Conservation (phyloP, 2,329 filamentous ascomycete species). For the Tricladium varicosporioides region DNA sequence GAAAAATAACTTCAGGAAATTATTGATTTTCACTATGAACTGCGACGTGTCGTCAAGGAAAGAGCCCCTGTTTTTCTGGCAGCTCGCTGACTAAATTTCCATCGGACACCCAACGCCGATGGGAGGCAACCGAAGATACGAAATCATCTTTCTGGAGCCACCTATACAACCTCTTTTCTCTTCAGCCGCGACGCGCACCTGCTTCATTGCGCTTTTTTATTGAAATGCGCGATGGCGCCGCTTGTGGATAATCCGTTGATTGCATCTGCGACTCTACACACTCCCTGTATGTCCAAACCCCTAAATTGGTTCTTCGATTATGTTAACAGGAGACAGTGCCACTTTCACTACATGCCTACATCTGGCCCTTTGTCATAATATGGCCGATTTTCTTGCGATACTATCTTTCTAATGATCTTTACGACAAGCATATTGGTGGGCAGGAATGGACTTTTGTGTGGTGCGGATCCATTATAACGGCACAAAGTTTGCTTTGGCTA, state of each 20-base stretch:
- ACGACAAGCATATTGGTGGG: conserved; percentile 88
- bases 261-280: conserved; percentile 80
- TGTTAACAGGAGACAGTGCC: conserved; percentile 47
- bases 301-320: neutral
- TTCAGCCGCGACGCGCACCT: conserved; percentile 20
- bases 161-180: conserved; percentile 2
- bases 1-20: neutral
- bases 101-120: neutral
- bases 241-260: conserved; percentile 94
- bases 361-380: conserved; percentile 88
- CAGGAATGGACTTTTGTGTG: conserved; percentile 98
- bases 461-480: conserved; percentile 80
- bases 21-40: neutral
- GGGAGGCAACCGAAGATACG: neutral
- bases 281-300: conserved; percentile 51
- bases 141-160: conserved; percentile 8
- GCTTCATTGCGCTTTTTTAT: neutral
- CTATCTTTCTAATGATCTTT: conserved; percentile 79
- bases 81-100: neutral
- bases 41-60: neutral
- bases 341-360: conserved; percentile 77
- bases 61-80: neutral
- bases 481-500: conserved; percentile 88
- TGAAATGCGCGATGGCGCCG: conserved; percentile 57
- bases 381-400: conserved; percentile 91